Evolutionary conservation across 306 rosid species (phyloP).

Genomic region (Cucurbita ficifolia): DNA sequence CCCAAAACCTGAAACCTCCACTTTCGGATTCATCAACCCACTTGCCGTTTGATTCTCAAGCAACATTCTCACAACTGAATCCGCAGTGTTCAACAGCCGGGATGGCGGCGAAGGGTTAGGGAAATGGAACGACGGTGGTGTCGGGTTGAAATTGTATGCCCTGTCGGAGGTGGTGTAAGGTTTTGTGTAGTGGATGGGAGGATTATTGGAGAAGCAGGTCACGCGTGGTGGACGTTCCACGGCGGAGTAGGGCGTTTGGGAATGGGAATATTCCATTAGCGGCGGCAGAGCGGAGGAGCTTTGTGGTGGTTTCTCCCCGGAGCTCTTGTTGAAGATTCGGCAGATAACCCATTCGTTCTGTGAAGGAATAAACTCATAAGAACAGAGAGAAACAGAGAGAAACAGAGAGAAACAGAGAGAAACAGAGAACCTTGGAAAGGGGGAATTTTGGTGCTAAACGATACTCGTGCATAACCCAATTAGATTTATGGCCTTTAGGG

Average conservation of each 20-base stretch:
- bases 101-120: not conserved
- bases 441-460: not conserved
- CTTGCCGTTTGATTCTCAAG: not conserved
- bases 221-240: not conserved
- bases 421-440: not conserved
- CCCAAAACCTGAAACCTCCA: not conserved
- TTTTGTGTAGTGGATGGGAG: not conserved
- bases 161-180: not conserved
- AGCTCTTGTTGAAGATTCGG: not conserved
- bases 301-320: not conserved
- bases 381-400: too few species aligned
- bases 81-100: not conserved
- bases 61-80: not conserved
- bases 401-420: too few species aligned
- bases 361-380: not conserved
- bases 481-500: slow-evolving; percentile 7
- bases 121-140: not conserved
- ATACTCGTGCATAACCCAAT: slow-evolving; percentile 12
- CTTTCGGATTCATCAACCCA: not conserved
- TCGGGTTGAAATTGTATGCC: not conserved
- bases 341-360: slow-evolving; percentile 5
- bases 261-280: not conserved
- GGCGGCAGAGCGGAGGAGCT: not conserved
- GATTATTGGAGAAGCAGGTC: not conserved
- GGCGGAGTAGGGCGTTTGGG: not conserved